phyloP scores from a whole-genome alignment of 331 rosid genomes.

The Pyrus hybrid region DNA sequence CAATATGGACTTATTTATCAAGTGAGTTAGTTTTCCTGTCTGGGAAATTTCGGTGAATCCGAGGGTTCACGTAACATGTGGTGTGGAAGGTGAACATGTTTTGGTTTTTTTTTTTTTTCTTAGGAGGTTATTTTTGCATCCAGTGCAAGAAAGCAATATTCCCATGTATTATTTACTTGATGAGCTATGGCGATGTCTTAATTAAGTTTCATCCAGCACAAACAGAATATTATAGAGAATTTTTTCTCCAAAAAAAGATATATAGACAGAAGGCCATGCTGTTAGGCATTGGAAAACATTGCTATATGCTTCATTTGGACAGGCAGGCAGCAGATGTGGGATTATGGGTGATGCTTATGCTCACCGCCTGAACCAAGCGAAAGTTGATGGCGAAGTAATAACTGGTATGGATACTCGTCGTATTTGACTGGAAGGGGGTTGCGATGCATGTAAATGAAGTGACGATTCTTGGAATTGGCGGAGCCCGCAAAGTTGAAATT shows the following conservation, averaged over 20 bases:
- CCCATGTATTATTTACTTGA: background rate
- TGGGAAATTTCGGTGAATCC: slow-evolving; percentile 75
- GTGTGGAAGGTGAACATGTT: slow-evolving; percentile 89
- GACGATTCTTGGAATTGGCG: slow-evolving; percentile 66
- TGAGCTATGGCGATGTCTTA: background rate
- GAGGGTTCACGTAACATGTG: slow-evolving; percentile 85
- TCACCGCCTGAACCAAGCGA: slow-evolving; percentile 83
- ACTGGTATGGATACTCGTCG: slow-evolving; percentile 47
- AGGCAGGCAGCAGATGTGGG: slow-evolving; percentile 83
- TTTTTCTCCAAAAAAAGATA: slow-evolving; percentile 35
- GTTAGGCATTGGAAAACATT: slow-evolving; percentile 74
- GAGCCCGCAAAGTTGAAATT: slow-evolving; percentile 88
- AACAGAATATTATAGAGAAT: background rate
- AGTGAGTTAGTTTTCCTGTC: slow-evolving; percentile 17
- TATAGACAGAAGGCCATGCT: slow-evolving; percentile 78
- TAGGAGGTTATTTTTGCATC: slow-evolving; percentile 3
- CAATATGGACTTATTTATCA: slow-evolving; percentile 71
- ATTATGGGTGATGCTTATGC: slow-evolving; percentile 82
- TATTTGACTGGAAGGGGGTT: slow-evolving; percentile 58
- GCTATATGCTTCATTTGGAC: slow-evolving; percentile 84
- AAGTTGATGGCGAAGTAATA: slow-evolving; percentile 60
- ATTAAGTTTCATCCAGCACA: background rate
- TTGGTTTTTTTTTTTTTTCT: background rate
- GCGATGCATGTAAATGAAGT: slow-evolving; percentile 50
- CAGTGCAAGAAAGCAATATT: background rate